Conservation (phyloP, 441 rosid species). For the Arabidopsis lyrata region DNA sequence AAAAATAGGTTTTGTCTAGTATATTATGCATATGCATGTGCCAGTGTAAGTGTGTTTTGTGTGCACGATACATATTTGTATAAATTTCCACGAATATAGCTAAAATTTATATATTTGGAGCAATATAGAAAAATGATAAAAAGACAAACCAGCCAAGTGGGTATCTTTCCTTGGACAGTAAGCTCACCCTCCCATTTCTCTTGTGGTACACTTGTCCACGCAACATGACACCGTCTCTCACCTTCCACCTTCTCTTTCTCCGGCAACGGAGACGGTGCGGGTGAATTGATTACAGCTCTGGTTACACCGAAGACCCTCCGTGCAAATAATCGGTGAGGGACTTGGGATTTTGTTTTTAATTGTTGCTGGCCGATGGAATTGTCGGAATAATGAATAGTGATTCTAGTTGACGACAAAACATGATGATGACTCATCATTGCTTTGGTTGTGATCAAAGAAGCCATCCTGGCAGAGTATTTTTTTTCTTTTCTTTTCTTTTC, state of each 20-base stretch:
- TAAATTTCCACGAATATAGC: constrained; percentile 22
- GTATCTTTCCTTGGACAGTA: constrained; percentile 75
- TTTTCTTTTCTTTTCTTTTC: neutral
- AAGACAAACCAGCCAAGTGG: constrained; percentile 85
- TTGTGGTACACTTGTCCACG: constrained; percentile 89
- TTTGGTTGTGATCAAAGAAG: constrained; percentile 48
- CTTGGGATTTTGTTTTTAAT: constrained; percentile 20
- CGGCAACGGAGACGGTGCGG: constrained; percentile 37
- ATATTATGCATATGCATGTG: neutral
- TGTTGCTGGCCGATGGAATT: constrained; percentile 22
- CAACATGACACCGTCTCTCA: constrained; percentile 58
- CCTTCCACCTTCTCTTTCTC: constrained; percentile 42
- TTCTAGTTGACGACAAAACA: constrained; percentile 40
- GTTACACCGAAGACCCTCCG: constrained; percentile 40
- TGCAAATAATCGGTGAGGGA: constrained; percentile 23
- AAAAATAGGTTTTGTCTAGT: neutral
- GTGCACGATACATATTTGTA: constrained; percentile 42
- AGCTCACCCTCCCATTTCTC: constrained; percentile 95
- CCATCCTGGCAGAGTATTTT: constrained; percentile 26
- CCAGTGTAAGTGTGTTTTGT: constrained; percentile 36
- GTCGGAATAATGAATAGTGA: constrained; percentile 39
- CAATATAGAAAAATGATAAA: constrained; percentile 1
- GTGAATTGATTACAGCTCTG: constrained; percentile 48
- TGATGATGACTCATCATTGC: constrained; percentile 45
- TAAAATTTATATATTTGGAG: neutral